Percentiles rank a stretch among this genome's conserved stretches.
These are phyloP conservation scores for Aegilops sharonensis DNA, from an alignment of 176 grass and related monocot genomes.

Conservation along the genomic window DNA sequence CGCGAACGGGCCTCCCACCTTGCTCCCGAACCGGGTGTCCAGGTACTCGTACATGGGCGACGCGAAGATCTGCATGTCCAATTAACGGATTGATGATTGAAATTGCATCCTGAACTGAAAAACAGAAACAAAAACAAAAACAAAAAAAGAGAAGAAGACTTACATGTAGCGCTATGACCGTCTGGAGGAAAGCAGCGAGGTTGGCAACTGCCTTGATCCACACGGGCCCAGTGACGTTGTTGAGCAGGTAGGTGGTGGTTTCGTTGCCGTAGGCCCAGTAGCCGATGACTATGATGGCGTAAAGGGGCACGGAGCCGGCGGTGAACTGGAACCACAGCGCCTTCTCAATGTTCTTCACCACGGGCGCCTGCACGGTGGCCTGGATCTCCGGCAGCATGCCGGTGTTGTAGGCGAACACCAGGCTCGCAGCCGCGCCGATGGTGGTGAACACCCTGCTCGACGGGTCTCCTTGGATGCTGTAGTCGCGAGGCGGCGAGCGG, in stretches of 20 bases:
- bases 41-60: constrained; percentile 77
- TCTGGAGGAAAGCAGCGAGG: constrained; percentile 59
- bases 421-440: constrained; percentile 56
- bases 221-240: constrained; percentile 52
- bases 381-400: constrained; percentile 85
- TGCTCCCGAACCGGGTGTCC: constrained; percentile 63
- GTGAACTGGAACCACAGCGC: constrained; percentile 75
- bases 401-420: constrained; percentile 77
- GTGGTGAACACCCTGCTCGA: constrained; percentile 42
- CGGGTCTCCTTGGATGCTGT: constrained; percentile 48
- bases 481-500: constrained; percentile 40
- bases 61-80: constrained; percentile 56
- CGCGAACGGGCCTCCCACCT: constrained; percentile 38
- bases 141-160: neutral
- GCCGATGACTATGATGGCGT: constrained; percentile 48
- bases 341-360: constrained; percentile 70
- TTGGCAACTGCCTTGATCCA: constrained; percentile 62
- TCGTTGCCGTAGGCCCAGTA: constrained; percentile 78
- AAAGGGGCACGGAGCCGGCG: constrained; percentile 45
- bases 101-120: too few species aligned
- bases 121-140: too few species aligned
- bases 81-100: too few species aligned
- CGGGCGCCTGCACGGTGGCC: constrained; percentile 57
- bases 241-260: constrained; percentile 63
- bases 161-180: constrained; percentile 63